Percentiles rank a stretch among this genome's conserved stretches.
Evolutionary conservation across 2,329 filamentous ascomycete genomes (phyloP).

Genomic region (Aspergillus brunneoviolaceus): DNA sequence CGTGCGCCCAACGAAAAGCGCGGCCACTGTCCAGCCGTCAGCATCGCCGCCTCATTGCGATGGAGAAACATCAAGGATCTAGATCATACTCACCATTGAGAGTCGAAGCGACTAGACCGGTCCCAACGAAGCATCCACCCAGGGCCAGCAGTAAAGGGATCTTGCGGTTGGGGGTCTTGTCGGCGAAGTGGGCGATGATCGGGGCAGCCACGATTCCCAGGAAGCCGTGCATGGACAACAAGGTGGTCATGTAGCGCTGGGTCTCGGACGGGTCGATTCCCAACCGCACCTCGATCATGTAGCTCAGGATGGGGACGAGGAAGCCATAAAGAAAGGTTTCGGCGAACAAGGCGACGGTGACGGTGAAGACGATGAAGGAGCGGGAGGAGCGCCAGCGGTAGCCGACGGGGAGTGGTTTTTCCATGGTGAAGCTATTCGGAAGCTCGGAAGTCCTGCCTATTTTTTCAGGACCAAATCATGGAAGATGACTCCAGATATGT

Average conservation of each 20-base stretch:
- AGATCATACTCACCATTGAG: constrained; percentile 16
- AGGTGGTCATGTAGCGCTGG: constrained; percentile 24
- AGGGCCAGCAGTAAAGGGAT: constrained; percentile 27
- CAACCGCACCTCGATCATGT: constrained; percentile 33
- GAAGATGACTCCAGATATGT: neutral
- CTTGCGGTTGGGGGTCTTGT: constrained; percentile 26
- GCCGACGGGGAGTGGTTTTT: constrained; percentile 1
- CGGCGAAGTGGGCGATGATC: constrained; percentile 30
- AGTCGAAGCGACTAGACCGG: constrained; percentile 24
- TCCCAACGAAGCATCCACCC: constrained; percentile 26
- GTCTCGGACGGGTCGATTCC: constrained; percentile 23
- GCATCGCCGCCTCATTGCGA: neutral
- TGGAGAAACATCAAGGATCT: neutral
- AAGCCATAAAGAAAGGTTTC: constrained; percentile 37
- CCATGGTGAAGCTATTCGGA: neutral
- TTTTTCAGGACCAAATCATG: neutral
- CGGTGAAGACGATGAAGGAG: constrained; percentile 14
- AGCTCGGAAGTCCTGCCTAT: no score
- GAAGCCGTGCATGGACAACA: constrained; percentile 29
- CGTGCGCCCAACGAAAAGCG: constrained; percentile 25
- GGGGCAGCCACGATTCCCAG: constrained; percentile 24
- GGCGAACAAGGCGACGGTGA: constrained; percentile 18
- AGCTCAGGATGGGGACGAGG: constrained; percentile 33
- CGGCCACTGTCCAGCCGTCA: constrained; percentile 18
- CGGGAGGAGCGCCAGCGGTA: constrained; percentile 20